Evolutionary conservation across 2,329 filamentous ascomycete species (phyloP), one percentile per base, ranked within the genome.

Genomic region (Pseudomassariella vexata): DNA sequence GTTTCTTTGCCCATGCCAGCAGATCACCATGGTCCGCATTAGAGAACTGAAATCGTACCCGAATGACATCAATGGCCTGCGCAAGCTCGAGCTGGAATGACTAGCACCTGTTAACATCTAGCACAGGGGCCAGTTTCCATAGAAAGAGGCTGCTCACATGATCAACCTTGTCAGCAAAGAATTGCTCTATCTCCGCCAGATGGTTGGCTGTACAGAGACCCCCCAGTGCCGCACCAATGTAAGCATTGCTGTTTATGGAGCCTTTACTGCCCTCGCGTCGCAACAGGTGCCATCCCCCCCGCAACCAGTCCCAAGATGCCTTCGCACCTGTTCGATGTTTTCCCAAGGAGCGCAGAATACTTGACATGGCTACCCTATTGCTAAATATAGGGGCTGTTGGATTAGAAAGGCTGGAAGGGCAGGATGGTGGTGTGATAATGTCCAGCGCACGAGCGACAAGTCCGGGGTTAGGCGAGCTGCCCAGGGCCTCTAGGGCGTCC

Each of bases 11-110:
- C 30, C 30, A 32, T 24, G 19, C 5, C 12, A 32, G n/a, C 14
- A 32, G 15, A 6, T 23, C 30, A 9, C 19, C 22, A 14, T 24
- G 30, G 22, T 33, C 30, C 5, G 30, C 30, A 3, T 19, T n/a
- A 18, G 19, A 12, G 10, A 33, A 24, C 7, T 24, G 24, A 19
- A 18, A 11, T 14, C 24, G 24, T 16, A 16, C 24, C 3, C 24
- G 30, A 26, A 33, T 28, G 7, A n/a, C 28, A 16, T 33, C 30
- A 11, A 21, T 27, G 3, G 24, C 30, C n/a, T 33, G 30, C 6
- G 23, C 19, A 12, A 33, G 23, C 10, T 22, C 7, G 18, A 33
- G 20, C 7, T 32, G 21, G 11, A 32, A 32, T 6, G 30, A 25
- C 30, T 32, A n/a, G 17, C 7, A 24, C 16, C 3, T 23, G 6